phyloP scores from a whole-genome alignment of 2,329 filamentous ascomycete genomes.

The Cladosporium oxysporum region DNA sequence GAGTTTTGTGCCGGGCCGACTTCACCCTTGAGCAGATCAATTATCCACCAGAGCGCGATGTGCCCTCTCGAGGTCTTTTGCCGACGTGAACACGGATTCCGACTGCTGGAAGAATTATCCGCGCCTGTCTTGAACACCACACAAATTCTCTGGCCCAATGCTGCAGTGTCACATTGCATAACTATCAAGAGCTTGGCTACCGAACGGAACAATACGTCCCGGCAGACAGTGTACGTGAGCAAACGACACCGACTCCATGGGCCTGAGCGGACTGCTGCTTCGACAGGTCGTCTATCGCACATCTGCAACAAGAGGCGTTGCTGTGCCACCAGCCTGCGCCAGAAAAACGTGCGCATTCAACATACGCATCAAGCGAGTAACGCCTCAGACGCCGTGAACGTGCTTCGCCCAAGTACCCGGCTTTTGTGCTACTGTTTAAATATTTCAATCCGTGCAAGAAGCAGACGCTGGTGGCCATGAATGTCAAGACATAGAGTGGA shows the following conservation, averaged over 20 bases:
- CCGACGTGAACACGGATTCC: background rate
- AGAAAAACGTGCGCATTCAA: background rate
- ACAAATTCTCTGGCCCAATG: background rate
- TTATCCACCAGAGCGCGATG: background rate
- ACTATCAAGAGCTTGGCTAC: background rate
- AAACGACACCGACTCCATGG: background rate
- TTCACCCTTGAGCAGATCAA: constrained; percentile 6
- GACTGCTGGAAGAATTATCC: constrained; percentile 6
- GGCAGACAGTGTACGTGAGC: background rate
- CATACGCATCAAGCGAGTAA: constrained; percentile 1
- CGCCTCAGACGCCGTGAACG: constrained; percentile 8
- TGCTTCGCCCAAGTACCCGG: constrained; percentile 13
- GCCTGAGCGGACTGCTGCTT: background rate
- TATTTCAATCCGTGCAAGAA: background rate
- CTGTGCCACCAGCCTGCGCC: constrained; percentile 12
- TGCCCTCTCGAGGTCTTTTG: background rate
- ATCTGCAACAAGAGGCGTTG: background rate
- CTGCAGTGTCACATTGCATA: background rate
- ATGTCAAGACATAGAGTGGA: background rate
- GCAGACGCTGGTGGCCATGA: background rate
- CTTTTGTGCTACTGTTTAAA: background rate
- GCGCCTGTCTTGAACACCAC: background rate
- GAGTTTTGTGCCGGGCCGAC: background rate
- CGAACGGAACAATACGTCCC: background rate
- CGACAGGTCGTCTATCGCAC: background rate